A percentile compares a stretch with the other conserved stretches of the same genome.
phyloP scores from a whole-genome alignment of 1,284 basidiomycete genomes.

The Sutorius eximius region DNA sequence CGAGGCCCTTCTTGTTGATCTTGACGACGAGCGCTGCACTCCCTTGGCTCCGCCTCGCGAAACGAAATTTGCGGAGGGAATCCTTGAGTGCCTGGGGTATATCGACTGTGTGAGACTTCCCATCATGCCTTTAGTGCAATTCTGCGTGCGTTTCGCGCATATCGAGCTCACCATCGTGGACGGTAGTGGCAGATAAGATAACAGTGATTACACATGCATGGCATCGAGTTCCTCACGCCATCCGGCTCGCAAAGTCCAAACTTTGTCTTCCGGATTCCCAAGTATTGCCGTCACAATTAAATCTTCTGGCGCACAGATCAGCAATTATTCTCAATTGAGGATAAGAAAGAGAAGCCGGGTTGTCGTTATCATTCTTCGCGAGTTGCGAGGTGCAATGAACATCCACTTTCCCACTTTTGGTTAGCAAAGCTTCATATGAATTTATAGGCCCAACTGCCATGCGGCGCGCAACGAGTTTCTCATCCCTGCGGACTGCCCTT shows the following conservation, averaged over 20 bases:
- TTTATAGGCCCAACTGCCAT: neutral
- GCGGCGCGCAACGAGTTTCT: neutral
- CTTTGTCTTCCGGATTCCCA: neutral
- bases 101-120: conserved; percentile 77
- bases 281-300: no score
- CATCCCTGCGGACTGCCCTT: no score
- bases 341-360: neutral
- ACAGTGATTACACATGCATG: neutral
- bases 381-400: neutral
- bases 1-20: conserved; percentile 78
- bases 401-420: conserved; percentile 1
- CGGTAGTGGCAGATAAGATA: conserved; percentile 3
- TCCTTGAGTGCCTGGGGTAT: conserved; percentile 77
- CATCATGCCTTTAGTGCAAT: neutral
- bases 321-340: neutral
- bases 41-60: conserved; percentile 64
- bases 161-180: conserved; percentile 30
- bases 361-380: neutral
- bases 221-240: conserved; percentile 7
- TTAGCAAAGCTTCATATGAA: neutral
- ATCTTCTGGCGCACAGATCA: neutral
- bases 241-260: neutral
- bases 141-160: neutral
- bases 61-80: conserved; percentile 80
- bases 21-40: conserved; percentile 82